Evolutionary conservation across 2,329 filamentous ascomycete species (phyloP), one percentile per base, ranked within the genome.

Genomic region (Aureobasidium pullulans): DNA sequence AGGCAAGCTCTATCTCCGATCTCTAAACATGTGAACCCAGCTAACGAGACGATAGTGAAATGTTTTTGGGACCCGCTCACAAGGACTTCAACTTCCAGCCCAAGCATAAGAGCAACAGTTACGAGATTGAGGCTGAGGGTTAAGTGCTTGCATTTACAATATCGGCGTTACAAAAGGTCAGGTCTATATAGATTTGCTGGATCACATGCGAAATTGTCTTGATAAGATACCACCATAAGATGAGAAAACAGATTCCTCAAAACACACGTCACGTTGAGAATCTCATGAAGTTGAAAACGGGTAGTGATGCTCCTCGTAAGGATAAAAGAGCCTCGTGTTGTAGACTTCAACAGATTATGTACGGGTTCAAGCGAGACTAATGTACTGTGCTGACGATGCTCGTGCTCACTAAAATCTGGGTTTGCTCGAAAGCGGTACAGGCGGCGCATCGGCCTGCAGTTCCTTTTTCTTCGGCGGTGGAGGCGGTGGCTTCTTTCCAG

Each of bases 51-150:
- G 13, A 6, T 16, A 96, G 93, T 72, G 94, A 99, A 72, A 97
- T 99, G 91, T 99, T 95, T 78, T 81, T 99, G 16, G 94, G 94
- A 7, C 90, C 90, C 47, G 89, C 90, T 6, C 90, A 96, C 66
- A 85, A 89, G 40, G 87, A 89, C 67, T 99, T 97, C 81, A 86
- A 88, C 65, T 99, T 97, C 76, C 85, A 93, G 76, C 94, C 94
- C 3, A 99, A 99, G 80, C 94, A 99, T 79, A 97, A 96, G 79
- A 94, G 90, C 48, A 95, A 96, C 71, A 84, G 86, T 57, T 96
- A 96, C 70, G 88, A 92, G 67, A 85, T 88, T 50, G 90, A 91
- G 73, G 87, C 85, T 1, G 86, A 90, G 69, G 87, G 87, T 10
- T 69, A 50, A 63, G 36, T 29, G 36, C 49, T 8, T 36, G 2